Evolutionary conservation across 495 filamentous ascomycete genomes (phyloP).

Genomic region (Neurospora sp.): DNA sequence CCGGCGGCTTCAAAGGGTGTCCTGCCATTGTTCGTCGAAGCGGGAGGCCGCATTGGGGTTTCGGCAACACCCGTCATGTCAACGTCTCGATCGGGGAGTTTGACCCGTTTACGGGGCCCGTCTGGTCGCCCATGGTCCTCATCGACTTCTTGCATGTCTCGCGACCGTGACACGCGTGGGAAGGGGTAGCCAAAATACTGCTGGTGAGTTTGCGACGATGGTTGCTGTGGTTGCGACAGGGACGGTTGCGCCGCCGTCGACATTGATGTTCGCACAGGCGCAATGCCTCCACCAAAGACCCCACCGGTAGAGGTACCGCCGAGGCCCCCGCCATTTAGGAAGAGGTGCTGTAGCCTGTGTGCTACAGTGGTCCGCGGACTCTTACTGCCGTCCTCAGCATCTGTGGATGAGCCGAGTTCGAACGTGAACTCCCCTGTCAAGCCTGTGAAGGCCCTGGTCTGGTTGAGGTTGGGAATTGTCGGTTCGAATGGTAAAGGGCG

Average conservation of each 20-base stretch:
- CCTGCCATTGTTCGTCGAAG: constrained; percentile 10
- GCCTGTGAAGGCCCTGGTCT: neutral
- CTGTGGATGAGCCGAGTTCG: constrained; percentile 14
- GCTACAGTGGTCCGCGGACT: constrained; percentile 58
- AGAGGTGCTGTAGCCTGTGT: constrained; percentile 52
- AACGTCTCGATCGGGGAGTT: constrained; percentile 15
- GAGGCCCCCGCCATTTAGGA: constrained; percentile 38
- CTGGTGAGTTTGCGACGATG: neutral
- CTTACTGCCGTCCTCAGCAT: constrained; percentile 27
- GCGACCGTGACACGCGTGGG: neutral
- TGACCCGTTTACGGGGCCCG: constrained; percentile 28
- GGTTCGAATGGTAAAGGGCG: neutral
- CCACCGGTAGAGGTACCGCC: constrained; percentile 5
- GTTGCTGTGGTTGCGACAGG: neutral
- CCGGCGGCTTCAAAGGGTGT: constrained; percentile 1
- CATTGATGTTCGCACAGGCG: constrained; percentile 12
- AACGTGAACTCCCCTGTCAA: constrained; percentile 27
- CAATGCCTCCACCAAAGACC: constrained; percentile 22
- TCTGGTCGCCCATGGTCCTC: constrained; percentile 2
- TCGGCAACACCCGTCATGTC: constrained; percentile 11
- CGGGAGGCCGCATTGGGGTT: neutral
- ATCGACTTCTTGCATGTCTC: constrained; percentile 20
- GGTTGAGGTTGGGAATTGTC: constrained; percentile 6
- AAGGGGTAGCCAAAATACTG: neutral
- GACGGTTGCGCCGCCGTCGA: neutral